Base-by-base conservation (phyloP, 2,329 filamentous ascomycete species). In the Immersiporthe knoxdaviesiana region DNA sequence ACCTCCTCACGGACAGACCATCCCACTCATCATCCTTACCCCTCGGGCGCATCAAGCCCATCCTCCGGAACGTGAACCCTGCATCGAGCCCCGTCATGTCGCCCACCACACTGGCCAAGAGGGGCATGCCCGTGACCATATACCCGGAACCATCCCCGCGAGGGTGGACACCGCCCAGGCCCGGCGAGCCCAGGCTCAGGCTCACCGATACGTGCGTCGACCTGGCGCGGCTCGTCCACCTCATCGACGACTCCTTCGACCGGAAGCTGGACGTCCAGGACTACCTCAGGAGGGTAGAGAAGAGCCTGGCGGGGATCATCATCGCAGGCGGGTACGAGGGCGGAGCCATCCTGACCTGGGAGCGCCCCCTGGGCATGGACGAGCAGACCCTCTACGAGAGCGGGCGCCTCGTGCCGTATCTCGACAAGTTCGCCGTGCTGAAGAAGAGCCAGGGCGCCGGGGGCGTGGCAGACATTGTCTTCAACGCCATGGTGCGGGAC, bases 291-390 rank as follows among this genome's bases (percentile, higher is more conserved):
- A 90, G 96, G n/a, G 89, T 98, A 66, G 87, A 92, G 65, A 86
- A 91, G 66, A 92, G 91, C 39, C 85, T 98, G 16, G 96, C 96
- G 0, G 96, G 95, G 2, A 85, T 99, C 67, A 97, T 99, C 72
- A 92, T 99, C 63, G 96, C 95, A 0, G 96, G 96, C 8, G 92
- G 97, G 76, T 99, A 99, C 79, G 96, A 99, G 83, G 96, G 96
- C 65, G 94, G 93, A 1, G 96, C 96, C 1, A 91, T 99, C 59
- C 83, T 98, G 27, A 99, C 96, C 0, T 99, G 96, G 96, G 96
- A 99, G 81, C 85, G 85, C 41, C 93, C 94, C 0, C 85, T 83
- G 0, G 88, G 84, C 0, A 80, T 88, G 27, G 80, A 82, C 59
- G 85, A 88, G 64, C 84, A 88, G 78, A 84, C 75, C 76, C 86